Evolutionary conservation across 345 rosid species (phyloP).

Genomic region (Lumnitzera racemosa): DNA sequence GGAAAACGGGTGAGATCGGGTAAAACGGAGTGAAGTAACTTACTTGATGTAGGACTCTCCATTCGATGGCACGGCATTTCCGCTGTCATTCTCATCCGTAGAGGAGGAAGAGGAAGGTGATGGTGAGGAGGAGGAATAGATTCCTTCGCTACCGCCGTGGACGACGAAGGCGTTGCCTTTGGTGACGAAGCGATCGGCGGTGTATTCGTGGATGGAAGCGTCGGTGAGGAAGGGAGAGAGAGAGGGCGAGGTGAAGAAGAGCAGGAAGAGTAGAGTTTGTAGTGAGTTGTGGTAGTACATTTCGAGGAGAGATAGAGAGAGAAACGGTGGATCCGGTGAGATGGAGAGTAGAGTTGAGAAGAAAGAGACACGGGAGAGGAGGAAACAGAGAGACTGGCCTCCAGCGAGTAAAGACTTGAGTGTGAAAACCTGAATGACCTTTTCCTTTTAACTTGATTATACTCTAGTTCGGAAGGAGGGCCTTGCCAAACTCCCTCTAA

Average conservation of each 20-base stretch:
- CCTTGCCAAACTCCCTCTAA: too few species aligned
- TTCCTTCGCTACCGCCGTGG: conserved; percentile 95
- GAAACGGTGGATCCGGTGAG: conserved; percentile 28
- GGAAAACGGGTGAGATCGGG: not conserved
- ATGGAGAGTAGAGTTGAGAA: not conserved
- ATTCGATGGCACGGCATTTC: conserved; percentile 4
- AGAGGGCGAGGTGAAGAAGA: conserved; percentile 2
- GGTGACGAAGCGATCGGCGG: conserved; percentile 51
- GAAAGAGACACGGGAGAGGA: not conserved
- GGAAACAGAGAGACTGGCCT: too few species aligned
- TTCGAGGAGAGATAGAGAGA: conserved; percentile 9
- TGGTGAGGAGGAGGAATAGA: conserved; percentile 52
- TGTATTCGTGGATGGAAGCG: conserved; percentile 88
- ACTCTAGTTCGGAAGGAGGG: too few species aligned
- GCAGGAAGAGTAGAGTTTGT: too few species aligned
- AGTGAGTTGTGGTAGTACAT: too few species aligned
- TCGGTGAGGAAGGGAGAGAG: conserved; percentile 18
- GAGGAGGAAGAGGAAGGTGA: conserved; percentile 11
- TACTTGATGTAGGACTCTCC: conserved; percentile 18
- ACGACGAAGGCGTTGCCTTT: conserved; percentile 92
- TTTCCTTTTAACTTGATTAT: too few species aligned
- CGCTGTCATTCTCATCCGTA: conserved; percentile 2
- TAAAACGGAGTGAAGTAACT: not conserved
- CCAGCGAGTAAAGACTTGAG: too few species aligned
- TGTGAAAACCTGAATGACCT: too few species aligned